A percentile compares a stretch with the other conserved stretches of the same genome.
phyloP scores from a whole-genome alignment of 202 grass and related monocot genomes.

The Bolboschoenoplectus hybrid region DNA sequence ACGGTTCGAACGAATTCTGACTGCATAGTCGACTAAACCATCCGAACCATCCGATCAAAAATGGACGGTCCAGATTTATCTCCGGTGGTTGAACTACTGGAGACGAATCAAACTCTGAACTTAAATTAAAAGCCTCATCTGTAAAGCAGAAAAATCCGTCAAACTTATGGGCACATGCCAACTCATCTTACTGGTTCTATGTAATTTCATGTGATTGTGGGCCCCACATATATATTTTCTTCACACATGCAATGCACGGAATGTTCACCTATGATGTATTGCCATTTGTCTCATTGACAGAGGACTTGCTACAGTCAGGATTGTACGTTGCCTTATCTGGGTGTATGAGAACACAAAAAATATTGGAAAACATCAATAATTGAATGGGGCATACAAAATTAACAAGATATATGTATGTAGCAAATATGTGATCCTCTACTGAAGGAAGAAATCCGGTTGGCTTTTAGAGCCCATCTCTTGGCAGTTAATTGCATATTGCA shows the following conservation, averaged over 20 bases:
- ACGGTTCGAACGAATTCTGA: not conserved
- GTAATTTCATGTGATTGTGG: constrained; percentile 36
- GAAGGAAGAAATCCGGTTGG: not conserved
- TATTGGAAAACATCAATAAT: not conserved
- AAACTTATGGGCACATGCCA: constrained; percentile 36
- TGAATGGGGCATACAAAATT: not conserved
- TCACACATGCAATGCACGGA: constrained; percentile 18
- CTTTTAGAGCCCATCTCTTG: constrained; percentile 19
- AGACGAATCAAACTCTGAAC: not conserved
- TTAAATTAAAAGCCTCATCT: not conserved
- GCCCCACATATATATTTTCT: not conserved
- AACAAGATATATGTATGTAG: not conserved
- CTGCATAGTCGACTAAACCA: not conserved
- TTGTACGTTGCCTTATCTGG: constrained; percentile 12
- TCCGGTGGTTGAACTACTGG: not conserved
- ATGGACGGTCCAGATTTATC: not conserved
- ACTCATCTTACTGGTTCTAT: constrained; percentile 32
- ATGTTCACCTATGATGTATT: not conserved
- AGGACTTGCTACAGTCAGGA: not conserved
- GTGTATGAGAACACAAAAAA: not conserved
- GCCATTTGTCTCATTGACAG: not conserved
- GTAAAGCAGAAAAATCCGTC: constrained; percentile 21
- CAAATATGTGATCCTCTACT: not conserved
- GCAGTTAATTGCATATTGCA: not conserved
- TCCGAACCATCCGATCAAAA: not conserved